Percentiles rank a stretch among this genome's conserved stretches.
phyloP scores from a whole-genome alignment of 805 yeast species.

The Ogataea ganodermae region DNA sequence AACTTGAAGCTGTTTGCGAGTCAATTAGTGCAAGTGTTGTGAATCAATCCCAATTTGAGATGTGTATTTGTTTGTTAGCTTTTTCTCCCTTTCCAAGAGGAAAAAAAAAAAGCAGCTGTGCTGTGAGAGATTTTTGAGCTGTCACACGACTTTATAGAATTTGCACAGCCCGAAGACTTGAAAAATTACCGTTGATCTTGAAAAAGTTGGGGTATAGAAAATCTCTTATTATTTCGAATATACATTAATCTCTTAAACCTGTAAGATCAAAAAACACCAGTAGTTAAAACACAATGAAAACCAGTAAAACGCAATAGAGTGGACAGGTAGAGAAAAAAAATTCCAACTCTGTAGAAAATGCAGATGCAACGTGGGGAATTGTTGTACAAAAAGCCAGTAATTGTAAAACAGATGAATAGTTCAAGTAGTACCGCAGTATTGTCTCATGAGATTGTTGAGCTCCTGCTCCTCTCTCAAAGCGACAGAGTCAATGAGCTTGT shows the following conservation, averaged over 20 bases:
- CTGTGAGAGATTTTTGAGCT: neutral
- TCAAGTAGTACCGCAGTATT: slow-evolving; percentile 29
- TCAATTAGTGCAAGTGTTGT: no score
- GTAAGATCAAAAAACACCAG: slow-evolving; percentile 3
- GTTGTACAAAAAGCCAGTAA: slow-evolving; percentile 2
- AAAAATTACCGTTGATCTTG: neutral
- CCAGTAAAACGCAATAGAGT: slow-evolving; percentile 1
- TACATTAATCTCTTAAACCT: slow-evolving; percentile 2
- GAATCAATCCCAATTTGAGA: no score
- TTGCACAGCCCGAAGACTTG: neutral
- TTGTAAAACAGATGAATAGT: neutral
- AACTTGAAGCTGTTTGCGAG: no score
- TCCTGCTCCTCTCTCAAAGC: slow-evolving; percentile 38
- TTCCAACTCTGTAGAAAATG: neutral
- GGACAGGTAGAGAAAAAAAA: neutral
- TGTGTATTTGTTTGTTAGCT: no score
- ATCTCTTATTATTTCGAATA: neutral
- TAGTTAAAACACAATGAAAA: neutral
- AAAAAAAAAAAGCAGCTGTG: neutral
- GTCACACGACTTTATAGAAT: neutral
- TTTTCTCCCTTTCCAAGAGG: neutral
- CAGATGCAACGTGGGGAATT: neutral
- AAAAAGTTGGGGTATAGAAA: neutral
- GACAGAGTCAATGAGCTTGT: slow-evolving; percentile 33
- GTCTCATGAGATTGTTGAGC: slow-evolving; percentile 35